Conservation (phyloP, 768 basidiomycete species). For the Trametes punicea region DNA sequence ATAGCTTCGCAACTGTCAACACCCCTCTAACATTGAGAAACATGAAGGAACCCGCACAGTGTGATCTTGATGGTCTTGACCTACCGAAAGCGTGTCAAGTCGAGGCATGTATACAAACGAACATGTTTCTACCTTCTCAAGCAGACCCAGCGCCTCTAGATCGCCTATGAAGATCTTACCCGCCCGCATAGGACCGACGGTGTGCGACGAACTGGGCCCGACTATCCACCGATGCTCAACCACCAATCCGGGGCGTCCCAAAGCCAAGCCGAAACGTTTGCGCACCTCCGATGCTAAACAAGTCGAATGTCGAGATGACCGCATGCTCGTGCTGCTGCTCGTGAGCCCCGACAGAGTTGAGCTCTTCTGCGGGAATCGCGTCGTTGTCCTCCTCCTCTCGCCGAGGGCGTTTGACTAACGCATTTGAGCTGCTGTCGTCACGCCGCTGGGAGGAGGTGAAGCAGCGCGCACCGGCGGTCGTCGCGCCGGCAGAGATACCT, state of each 20-base stretch:
- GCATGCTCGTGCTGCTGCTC: constrained; percentile 58
- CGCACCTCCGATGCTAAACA: constrained; percentile 87
- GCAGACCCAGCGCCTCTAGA: constrained; percentile 59
- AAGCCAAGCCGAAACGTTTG: constrained; percentile 5
- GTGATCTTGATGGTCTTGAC: constrained; percentile 81
- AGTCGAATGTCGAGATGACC: constrained; percentile 89
- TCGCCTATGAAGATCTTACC: constrained; percentile 85
- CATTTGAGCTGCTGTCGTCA: neutral
- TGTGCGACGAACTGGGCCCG: constrained; percentile 62
- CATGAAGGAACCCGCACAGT: constrained; percentile 46
- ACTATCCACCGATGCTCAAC: constrained; percentile 30
- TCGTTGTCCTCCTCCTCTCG: constrained; percentile 8
- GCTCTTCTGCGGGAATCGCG: constrained; percentile 21
- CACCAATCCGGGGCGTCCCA: neutral
- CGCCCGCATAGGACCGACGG: constrained; percentile 86
- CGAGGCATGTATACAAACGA: neutral
- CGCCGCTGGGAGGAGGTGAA: neutral
- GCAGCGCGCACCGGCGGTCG: neutral
- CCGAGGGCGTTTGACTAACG: neutral
- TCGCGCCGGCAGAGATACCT: neutral
- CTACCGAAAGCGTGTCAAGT: constrained; percentile 33
- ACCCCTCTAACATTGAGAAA: neutral
- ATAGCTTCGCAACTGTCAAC: constrained; percentile 48
- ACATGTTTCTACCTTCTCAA: constrained; percentile 55
- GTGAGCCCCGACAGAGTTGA: constrained; percentile 9